Evolutionary conservation across 1,139 yeast species (phyloP).

Genomic region (Meyerozyma athensensis): DNA sequence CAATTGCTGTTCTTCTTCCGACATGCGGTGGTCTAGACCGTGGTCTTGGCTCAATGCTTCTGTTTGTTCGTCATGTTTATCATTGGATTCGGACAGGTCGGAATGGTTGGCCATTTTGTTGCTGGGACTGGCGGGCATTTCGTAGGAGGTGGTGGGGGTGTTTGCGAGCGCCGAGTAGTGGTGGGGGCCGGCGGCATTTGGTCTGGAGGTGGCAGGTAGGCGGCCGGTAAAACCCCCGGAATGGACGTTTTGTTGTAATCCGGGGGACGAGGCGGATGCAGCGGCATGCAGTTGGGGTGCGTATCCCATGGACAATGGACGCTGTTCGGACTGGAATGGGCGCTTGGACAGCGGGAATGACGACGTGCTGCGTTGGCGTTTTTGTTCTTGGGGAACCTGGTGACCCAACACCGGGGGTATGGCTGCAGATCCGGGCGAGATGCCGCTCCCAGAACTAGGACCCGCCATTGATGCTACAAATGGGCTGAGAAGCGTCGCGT

Average conservation of each 20-base stretch:
- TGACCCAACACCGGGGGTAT: slow-evolving; percentile 2
- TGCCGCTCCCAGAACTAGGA: not conserved
- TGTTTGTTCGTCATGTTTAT: slow-evolving; percentile 4
- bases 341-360: slow-evolving; percentile 5
- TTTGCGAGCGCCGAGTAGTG: slow-evolving; percentile 11
- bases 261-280: not conserved
- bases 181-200: not conserved
- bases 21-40: slow-evolving; percentile 21
- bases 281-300: not conserved
- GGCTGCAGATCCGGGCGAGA: not conserved
- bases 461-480: slow-evolving; percentile 1
- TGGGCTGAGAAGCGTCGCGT: slow-evolving; percentile 6
- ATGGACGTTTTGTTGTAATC: not conserved
- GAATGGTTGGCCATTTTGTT: slow-evolving; percentile 28
- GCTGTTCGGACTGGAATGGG: not conserved
- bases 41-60: slow-evolving; percentile 7
- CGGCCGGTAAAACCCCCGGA: not conserved
- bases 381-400: slow-evolving; percentile 1
- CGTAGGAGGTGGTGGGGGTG: slow-evolving; percentile 44
- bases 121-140: slow-evolving; percentile 40
- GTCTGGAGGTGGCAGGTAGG: not conserved
- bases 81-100: slow-evolving; percentile 41
- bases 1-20: slow-evolving; percentile 65
- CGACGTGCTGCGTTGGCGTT: slow-evolving; percentile 2
- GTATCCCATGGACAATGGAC: slow-evolving; percentile 1